Evolutionary conservation across 1,284 basidiomycete genomes (phyloP).

Genomic region (Rhizopogon hawkerae): DNA sequence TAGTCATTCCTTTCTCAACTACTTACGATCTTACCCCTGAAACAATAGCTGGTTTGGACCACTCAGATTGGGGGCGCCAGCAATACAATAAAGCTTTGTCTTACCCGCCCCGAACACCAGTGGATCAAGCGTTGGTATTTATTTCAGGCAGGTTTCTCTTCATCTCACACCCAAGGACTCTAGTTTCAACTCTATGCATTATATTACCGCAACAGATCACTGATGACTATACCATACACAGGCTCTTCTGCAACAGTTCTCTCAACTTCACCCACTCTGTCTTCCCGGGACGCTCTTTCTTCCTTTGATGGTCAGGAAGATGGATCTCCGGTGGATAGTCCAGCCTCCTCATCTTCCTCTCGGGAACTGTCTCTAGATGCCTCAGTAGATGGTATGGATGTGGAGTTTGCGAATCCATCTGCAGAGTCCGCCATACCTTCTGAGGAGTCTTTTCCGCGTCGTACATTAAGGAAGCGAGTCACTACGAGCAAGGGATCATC

Average conservation of each 20-base stretch:
- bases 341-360: slow-evolving; percentile 23
- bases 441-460: slow-evolving; percentile 14
- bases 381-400: slow-evolving; percentile 18
- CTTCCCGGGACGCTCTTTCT: slow-evolving; percentile 24
- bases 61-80: slow-evolving; percentile 4
- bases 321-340: slow-evolving; percentile 22
- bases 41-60: slow-evolving; percentile 10
- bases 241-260: slow-evolving; percentile 17
- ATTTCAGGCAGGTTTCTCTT: slow-evolving; percentile 14
- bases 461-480: slow-evolving; percentile 22
- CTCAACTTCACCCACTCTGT: slow-evolving; percentile 21
- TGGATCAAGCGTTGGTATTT: slow-evolving; percentile 12
- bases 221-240: slow-evolving; percentile 5
- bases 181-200: neutral
- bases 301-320: slow-evolving; percentile 25
- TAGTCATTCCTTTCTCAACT: slow-evolving; percentile 8
- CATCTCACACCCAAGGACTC: slow-evolving; percentile 1
- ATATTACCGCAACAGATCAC: slow-evolving; percentile 1
- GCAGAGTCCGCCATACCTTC: slow-evolving; percentile 22
- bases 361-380: slow-evolving; percentile 27
- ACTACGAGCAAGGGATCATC: slow-evolving; percentile 19
- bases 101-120: slow-evolving; percentile 8
- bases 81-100: slow-evolving; percentile 12
- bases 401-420: slow-evolving; percentile 18
- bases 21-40: neutral